Conservation (phyloP, 164 flowering plant genomes). For the Liquidambar formosana region DNA sequence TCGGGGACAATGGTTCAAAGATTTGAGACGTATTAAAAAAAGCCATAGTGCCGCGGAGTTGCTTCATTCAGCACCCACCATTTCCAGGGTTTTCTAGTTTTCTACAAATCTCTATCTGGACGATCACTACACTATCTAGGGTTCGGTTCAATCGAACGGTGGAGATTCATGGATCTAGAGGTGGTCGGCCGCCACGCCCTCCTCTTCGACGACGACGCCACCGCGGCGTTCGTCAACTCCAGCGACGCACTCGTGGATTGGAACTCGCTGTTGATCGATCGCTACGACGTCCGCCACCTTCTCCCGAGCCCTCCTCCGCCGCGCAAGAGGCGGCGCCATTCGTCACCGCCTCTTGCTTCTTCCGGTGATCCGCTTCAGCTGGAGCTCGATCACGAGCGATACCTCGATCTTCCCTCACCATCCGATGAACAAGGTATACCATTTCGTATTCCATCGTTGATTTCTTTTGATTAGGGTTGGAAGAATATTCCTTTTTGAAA, state of each 20-base stretch:
- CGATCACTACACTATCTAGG: not conserved
- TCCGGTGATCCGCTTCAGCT: constrained; percentile 20
- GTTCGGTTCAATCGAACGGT: not conserved
- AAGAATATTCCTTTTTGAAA: no score
- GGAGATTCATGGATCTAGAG: constrained; percentile 55
- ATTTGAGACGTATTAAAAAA: no score
- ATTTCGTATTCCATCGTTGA: not conserved
- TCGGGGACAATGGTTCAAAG: no score
- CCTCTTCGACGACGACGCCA: constrained; percentile 87
- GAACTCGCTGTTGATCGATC: constrained; percentile 85
- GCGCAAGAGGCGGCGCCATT: constrained; percentile 35
- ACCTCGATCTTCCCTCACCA: constrained; percentile 57
- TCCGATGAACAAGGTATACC: constrained; percentile 43
- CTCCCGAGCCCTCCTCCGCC: constrained; percentile 67
- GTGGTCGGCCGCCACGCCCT: constrained; percentile 85
- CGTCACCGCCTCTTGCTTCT: constrained; percentile 17
- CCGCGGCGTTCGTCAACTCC: constrained; percentile 75
- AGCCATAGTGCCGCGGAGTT: no score
- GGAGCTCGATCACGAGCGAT: constrained; percentile 74
- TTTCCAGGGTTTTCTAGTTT: no score
- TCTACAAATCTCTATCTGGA: not conserved
- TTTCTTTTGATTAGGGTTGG: not conserved
- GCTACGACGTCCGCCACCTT: constrained; percentile 96
- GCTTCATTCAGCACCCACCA: no score
- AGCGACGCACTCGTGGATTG: constrained; percentile 77